phyloP scores from a whole-genome alignment of 2,329 filamentous ascomycete species.

The Apiospora arundinis region DNA sequence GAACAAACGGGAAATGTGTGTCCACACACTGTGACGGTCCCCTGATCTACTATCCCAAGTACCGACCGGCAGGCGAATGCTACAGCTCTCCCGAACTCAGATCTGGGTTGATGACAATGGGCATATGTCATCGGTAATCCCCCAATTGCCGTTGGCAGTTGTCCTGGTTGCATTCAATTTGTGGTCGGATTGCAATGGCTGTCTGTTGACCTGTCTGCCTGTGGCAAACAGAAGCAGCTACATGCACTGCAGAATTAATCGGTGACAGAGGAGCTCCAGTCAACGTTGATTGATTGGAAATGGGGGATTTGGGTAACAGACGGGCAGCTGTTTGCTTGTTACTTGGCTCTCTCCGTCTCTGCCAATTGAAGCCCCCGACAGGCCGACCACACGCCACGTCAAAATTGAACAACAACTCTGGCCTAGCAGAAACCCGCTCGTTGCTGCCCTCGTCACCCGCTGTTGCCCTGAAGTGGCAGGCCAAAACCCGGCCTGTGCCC shows the following conservation, averaged over 20 bases:
- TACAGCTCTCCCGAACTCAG: conserved; percentile 15
- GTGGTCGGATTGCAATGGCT: not conserved
- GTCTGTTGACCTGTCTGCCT: not conserved
- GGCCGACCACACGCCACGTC: not conserved
- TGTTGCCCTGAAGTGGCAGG: not conserved
- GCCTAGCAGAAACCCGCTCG: not conserved
- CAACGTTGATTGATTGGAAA: not conserved
- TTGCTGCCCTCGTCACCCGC: conserved; percentile 13
- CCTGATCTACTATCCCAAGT: not conserved
- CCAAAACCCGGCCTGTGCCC: conserved; percentile 15
- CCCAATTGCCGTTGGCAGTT: not conserved
- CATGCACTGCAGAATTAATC: conserved; percentile 6
- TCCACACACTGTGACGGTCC: conserved; percentile 9
- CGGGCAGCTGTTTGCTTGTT: not conserved
- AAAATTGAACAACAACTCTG: not conserved
- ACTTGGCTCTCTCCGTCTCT: not conserved
- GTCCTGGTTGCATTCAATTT: not conserved
- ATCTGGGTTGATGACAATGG: not conserved
- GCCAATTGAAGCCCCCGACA: not conserved
- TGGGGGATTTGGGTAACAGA: not conserved
- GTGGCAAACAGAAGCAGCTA: not conserved
- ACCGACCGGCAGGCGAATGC: not conserved
- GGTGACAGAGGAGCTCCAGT: conserved; percentile 1
- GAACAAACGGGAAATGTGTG: not conserved
- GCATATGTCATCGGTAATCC: conserved; percentile 2